Evolutionary conservation across 176 grass and related monocot genomes (phyloP), one percentile per base, ranked within the genome.

Genomic region (Alopecurus myosuroides): DNA sequence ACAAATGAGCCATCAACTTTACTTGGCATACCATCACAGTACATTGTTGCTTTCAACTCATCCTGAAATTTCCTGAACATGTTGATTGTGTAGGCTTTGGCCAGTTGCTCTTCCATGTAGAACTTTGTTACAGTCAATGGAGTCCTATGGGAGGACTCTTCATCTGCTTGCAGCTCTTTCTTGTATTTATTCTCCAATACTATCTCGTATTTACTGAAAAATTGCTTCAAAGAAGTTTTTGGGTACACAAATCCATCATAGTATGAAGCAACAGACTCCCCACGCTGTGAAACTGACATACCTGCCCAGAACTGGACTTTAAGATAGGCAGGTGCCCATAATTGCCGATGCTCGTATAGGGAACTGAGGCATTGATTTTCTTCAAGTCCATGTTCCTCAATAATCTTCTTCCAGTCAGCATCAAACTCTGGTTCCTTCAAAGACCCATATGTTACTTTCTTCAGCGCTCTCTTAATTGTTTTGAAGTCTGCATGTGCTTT

Each of bases 51-150:
- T 82, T 94, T 98, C 52, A 98, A 85, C 80, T 98, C 96, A 69
- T 95, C 96, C 82, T 98, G 96, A 76, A 98, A 98, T 82, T 95
- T 91, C 79, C 90, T 92, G 79, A 98, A 98, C 84, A 95, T 95
- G 80, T 91, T 95, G 61, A 93, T 87, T 72, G 96, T 98, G 84
- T 98, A 98, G 56, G 85, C 84, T 82, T 98, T 92, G 49, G 93
- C 88, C 60, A 98, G 81, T 67, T 98, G 96, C 74, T 93, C 91
- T 87, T 98, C 96, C 96, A 95, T 98, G 83, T 90, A 98, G 77
- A 95, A 98, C 78, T 98, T 98, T 71, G 96, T 95, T 77, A 95
- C 90, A 70, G 88, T 90, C 39, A 95, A 76, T 81, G 96, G 96
- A 80, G 80, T 91, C 77, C 89, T 92, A 87, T 95, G 89, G 60